These are phyloP conservation scores for Blastobotrys elegans DNA, from an alignment of 1,139 yeast genomes.

Conservation along the genomic window DNA sequence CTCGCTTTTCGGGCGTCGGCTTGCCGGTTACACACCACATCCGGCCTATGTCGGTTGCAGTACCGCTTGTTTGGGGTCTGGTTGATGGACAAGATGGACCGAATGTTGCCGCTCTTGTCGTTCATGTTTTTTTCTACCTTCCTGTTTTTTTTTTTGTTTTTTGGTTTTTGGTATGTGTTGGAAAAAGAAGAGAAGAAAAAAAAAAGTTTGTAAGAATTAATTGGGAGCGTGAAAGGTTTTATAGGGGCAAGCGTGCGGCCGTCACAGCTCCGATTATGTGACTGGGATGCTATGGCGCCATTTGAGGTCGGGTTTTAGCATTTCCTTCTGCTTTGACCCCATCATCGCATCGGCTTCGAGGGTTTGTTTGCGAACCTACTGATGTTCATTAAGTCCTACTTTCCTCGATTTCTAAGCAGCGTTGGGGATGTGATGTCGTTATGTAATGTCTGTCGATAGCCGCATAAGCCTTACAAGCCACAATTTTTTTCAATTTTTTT, in stretches of 20 bases:
- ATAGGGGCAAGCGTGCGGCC: neutral
- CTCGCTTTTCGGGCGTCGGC: slow-evolving; percentile 65
- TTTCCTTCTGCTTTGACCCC: no score
- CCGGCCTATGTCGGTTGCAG: slow-evolving; percentile 93
- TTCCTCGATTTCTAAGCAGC: no score
- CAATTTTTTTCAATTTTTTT: no score
- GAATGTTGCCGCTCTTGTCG: neutral
- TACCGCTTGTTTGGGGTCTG: slow-evolving; percentile 31
- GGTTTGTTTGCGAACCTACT: no score
- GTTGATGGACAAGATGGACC: neutral
- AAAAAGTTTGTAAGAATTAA: neutral
- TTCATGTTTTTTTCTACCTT: no score
- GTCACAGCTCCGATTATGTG: neutral
- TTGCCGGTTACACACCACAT: slow-evolving; percentile 61
- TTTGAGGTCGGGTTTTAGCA: no score
- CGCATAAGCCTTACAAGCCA: no score
- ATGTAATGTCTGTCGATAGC: no score
- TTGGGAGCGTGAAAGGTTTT: neutral
- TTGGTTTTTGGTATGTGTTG: neutral
- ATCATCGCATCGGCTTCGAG: no score
- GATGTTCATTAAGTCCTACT: no score
- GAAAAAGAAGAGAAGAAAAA: neutral
- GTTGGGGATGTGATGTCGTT: no score
- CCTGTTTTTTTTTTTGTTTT: neutral
- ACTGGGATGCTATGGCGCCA: no score